Percentiles rank a stretch among this genome's conserved stretches.
Evolutionary conservation across 1,139 yeast species (phyloP).

Genomic region (Yamadazyma blattariae): DNA sequence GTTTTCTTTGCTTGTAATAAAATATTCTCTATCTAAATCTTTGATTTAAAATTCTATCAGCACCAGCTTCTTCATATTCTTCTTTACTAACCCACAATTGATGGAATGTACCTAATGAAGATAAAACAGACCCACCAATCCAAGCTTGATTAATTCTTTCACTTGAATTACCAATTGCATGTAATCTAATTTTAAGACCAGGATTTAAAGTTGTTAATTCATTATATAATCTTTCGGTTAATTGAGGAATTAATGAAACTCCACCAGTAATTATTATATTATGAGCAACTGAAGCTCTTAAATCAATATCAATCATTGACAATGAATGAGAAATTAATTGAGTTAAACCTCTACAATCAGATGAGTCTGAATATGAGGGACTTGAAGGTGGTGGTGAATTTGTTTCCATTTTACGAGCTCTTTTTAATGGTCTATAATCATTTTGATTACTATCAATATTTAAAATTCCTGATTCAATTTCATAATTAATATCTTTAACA

Average conservation of each 20-base stretch:
- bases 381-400: slow-evolving; percentile 37
- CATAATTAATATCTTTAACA: slow-evolving; percentile 24
- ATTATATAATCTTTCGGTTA: slow-evolving; percentile 74
- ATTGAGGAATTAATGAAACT: slow-evolving; percentile 79
- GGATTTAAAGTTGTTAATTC: slow-evolving; percentile 78
- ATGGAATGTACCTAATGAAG: slow-evolving; percentile 94
- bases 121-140: slow-evolving; percentile 93
- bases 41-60: slow-evolving; percentile 70
- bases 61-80: slow-evolving; percentile 91
- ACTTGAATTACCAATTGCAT: slow-evolving; percentile 79
- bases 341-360: slow-evolving; percentile 52
- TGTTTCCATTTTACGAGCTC: slow-evolving; percentile 48
- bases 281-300: slow-evolving; percentile 86
- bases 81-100: slow-evolving; percentile 93
- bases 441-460: slow-evolving; percentile 38
- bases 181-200: slow-evolving; percentile 86
- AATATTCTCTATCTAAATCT: slow-evolving; percentile 59
- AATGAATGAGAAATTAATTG: slow-evolving; percentile 70
- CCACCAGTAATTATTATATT: slow-evolving; percentile 94
- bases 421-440: slow-evolving; percentile 72
- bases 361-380: slow-evolving; percentile 5
- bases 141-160: slow-evolving; percentile 88
- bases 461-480: slow-evolving; percentile 37
- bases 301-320: slow-evolving; percentile 77
- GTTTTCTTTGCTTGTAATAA: too few relatives aligned